These are phyloP conservation scores for Plasmodiophora brassicae DNA, from an alignment of 208 protist species.

Conservation along the genomic window DNA sequence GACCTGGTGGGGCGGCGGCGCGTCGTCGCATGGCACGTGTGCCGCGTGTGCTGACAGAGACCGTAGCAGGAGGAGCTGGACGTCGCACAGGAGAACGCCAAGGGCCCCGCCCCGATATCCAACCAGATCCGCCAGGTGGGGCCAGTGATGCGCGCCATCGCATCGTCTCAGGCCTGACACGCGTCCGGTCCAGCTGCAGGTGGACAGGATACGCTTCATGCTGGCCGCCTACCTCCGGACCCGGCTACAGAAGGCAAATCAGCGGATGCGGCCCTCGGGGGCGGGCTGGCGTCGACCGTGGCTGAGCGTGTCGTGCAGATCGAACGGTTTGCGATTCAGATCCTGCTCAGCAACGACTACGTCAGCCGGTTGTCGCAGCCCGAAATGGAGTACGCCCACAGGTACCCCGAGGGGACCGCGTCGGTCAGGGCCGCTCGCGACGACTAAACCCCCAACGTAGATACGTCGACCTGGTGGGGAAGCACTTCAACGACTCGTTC, in stretches of 20 bases:
- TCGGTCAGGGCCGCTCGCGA: background rate
- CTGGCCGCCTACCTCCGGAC: background rate
- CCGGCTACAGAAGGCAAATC: background rate
- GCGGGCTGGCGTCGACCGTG: too few species aligned
- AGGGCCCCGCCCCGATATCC: too few species aligned
- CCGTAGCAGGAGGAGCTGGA: too few species aligned
- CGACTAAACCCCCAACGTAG: background rate
- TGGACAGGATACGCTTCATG: background rate
- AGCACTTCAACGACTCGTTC: conserved; percentile 22
- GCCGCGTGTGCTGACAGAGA: too few species aligned
- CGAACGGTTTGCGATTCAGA: conserved; percentile 18
- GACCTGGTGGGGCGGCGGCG: too few species aligned
- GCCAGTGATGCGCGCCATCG: too few species aligned
- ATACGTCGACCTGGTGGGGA: background rate
- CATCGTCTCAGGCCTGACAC: too few species aligned
- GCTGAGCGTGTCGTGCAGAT: background rate
- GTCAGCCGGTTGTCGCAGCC: background rate
- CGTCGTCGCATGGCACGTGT: too few species aligned
- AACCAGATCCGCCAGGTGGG: too few species aligned
- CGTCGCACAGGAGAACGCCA: too few species aligned
- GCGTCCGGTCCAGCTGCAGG: too few species aligned
- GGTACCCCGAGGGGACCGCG: background rate
- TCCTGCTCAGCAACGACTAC: background rate
- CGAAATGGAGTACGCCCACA: background rate
- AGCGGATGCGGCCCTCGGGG: background rate